Conservation (phyloP, 2,329 filamentous ascomycete genomes). For the Colletotrichum phormii region DNA sequence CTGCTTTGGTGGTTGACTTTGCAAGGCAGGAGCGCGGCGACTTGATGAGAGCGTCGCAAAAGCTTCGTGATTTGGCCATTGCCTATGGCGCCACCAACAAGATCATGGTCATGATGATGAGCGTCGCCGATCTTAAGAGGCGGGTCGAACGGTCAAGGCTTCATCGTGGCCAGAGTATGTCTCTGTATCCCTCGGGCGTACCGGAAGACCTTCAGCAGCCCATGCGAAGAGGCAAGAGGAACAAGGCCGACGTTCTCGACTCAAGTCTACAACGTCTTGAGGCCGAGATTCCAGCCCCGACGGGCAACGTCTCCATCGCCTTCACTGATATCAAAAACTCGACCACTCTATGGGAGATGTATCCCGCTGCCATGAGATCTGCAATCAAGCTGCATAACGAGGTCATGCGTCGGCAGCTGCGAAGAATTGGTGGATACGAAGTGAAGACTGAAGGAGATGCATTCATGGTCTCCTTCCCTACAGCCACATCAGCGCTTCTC, state of each 20-base stretch:
- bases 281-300: constrained; percentile 90
- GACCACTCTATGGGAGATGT: constrained; percentile 94
- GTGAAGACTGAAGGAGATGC: constrained; percentile 99
- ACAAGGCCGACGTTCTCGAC: constrained; percentile 77
- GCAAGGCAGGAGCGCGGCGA: constrained; percentile 88
- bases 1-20: constrained; percentile 91
- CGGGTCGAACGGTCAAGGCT: constrained; percentile 78
- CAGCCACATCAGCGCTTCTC: constrained; percentile 90
- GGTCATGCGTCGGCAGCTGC: constrained; percentile 91
- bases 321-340: constrained; percentile 99
- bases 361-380: constrained; percentile 93
- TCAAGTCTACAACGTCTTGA: constrained; percentile 89
- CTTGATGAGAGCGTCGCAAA: constrained; percentile 94
- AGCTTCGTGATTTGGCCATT: constrained; percentile 93
- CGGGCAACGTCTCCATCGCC: constrained; percentile 90
- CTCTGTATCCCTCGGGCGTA: constrained; percentile 81
- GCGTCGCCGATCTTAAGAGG: constrained; percentile 89
- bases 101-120: constrained; percentile 99
- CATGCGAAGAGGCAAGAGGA: constrained; percentile 73
- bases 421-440: constrained; percentile 95
- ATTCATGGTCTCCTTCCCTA: constrained; percentile 99
- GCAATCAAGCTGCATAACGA: constrained; percentile 98
- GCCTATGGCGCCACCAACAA: constrained; percentile 94
- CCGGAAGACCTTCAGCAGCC: constrained; percentile 76
- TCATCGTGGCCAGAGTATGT: constrained; percentile 85